A percentile compares a stretch with the other conserved stretches of the same genome.
These are phyloP conservation scores for Podospora australis DNA, from an alignment of 495 filamentous ascomycete species.

Conservation along the genomic window DNA sequence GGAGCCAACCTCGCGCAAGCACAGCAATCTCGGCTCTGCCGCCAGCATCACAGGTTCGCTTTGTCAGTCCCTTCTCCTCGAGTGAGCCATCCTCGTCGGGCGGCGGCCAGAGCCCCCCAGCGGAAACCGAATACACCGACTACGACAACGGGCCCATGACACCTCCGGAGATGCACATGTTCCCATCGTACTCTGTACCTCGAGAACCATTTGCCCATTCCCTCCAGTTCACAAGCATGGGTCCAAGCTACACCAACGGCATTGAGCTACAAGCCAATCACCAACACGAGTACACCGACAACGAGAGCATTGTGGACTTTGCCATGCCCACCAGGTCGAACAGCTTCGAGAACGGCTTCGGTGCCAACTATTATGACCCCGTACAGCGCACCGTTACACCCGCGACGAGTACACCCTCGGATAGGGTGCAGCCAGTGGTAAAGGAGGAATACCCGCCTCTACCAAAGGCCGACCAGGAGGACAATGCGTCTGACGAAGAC, in stretches of 20 bases:
- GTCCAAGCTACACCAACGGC: constrained; percentile 5
- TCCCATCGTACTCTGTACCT: constrained; percentile 15
- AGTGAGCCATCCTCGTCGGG: constrained; percentile 30
- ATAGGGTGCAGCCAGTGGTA: constrained; percentile 16
- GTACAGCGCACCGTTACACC: no score
- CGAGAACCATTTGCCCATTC: constrained; percentile 18
- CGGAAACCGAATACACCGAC: constrained; percentile 31
- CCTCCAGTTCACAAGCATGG: background rate
- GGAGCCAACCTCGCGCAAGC: constrained; percentile 10
- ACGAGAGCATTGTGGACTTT: constrained; percentile 1
- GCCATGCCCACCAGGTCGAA: constrained; percentile 5
- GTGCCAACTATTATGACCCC: no score
- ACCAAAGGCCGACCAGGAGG: constrained; percentile 2
- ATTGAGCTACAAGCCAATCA: constrained; percentile 16
- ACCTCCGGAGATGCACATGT: constrained; percentile 26
- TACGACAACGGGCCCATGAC: constrained; percentile 30
- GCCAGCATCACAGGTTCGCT: constrained; percentile 21
- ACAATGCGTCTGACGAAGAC: constrained; percentile 17
- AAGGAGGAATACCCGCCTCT: constrained; percentile 30
- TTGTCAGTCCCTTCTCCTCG: constrained; percentile 28
- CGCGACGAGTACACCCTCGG: no score
- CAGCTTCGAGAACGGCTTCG: constrained; percentile 11
- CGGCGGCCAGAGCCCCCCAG: constrained; percentile 31
- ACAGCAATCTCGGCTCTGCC: constrained; percentile 14
- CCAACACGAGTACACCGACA: background rate